Base-by-base conservation (phyloP, 148 eudicot species). In the Salicornia ramosissima region DNA sequence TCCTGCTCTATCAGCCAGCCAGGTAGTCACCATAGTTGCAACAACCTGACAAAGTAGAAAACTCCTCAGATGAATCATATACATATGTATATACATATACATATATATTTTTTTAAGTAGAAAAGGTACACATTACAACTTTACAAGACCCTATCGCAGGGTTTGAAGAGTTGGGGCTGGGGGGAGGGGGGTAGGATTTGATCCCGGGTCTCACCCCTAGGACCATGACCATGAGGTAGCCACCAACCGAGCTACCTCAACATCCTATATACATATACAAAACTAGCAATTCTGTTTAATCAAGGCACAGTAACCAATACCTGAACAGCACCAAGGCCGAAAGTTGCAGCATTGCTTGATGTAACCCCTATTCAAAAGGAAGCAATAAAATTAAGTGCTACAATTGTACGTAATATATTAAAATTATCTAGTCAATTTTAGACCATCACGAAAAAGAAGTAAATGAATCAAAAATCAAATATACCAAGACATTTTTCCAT, bases 1-100 rank as follows among this genome's bases (percentile, higher is more conserved):
- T 55, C 99, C 99, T 67, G 99, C 86, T 87, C 75, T 90, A 78
- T 94, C 99, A 64, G 81, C 90, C 83, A 93, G 57, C 98, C 96
- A 93, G 71, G 88, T 84, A 31, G 97, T 74, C 56, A 91, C 75
- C 51, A 80, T 79, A 57, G 97, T 94, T 42, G 99, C 97, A 74
- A 91, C 21, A 25, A 94, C 98, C 98, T 93, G 76, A 40, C 39
- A 52, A 18, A 39, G 45, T 50, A 61, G 15, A 64, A 69, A 69
- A 46, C 69, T 70, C 65, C 43, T 69, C 64, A 70, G 46, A 74
- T 58, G 43, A 31, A 52, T 63, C 16, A 36, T 18, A 19, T 31
- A 34, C n/a, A n/a, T n/a, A n/a, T n/a, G n/a, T n/a, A n/a, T n/a
- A n/a, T n/a, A n/a, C n/a, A n/a, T n/a, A n/a, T n/a, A n/a, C n/a